phyloP scores from a whole-genome alignment of 108 stramenopile species.

The Nannochloropsis gaditana region DNA sequence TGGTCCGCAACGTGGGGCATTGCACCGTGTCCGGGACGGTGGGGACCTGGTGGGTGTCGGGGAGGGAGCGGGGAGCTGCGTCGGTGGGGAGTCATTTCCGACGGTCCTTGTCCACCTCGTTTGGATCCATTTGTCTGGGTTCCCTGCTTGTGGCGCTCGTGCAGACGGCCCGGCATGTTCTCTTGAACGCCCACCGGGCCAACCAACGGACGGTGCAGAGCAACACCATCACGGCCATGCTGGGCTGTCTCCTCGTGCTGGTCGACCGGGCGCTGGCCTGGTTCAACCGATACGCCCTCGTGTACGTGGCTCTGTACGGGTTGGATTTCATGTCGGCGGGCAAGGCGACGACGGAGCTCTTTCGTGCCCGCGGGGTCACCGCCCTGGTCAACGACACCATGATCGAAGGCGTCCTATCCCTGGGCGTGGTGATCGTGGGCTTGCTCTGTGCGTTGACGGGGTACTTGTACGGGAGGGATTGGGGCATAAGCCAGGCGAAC shows the following conservation, averaged over 20 bases:
- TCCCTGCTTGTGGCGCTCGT: slow-evolving; percentile 69
- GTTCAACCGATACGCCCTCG: slow-evolving; percentile 76
- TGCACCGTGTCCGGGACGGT: slow-evolving; percentile 71
- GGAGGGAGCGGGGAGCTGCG: slow-evolving; percentile 57
- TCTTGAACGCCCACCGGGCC: slow-evolving; percentile 57
- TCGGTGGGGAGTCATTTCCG: slow-evolving; percentile 38
- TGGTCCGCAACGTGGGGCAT: slow-evolving; percentile 67
- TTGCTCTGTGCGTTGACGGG: slow-evolving; percentile 18
- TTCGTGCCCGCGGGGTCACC: slow-evolving; percentile 66
- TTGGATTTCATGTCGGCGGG: slow-evolving; percentile 69
- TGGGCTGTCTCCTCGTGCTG: slow-evolving; percentile 58
- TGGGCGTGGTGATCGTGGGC: slow-evolving; percentile 25
- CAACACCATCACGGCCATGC: slow-evolving; percentile 64
- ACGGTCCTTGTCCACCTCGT: slow-evolving; percentile 65
- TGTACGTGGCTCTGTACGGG: slow-evolving; percentile 76
- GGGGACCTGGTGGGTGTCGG: slow-evolving; percentile 77
- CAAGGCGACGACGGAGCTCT: slow-evolving; percentile 64
- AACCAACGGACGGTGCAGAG: slow-evolving; percentile 55
- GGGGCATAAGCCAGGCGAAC: slow-evolving; percentile 11
- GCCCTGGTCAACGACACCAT: slow-evolving; percentile 33
- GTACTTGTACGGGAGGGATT: slow-evolving; percentile 9
- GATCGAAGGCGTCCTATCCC: slow-evolving; percentile 27
- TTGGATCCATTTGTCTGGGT: slow-evolving; percentile 74
- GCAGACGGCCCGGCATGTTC: slow-evolving; percentile 59
- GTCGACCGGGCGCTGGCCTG: slow-evolving; percentile 42